Conservation (phyloP, 306 rosid genomes). For the Casuarina equisetifolia region DNA sequence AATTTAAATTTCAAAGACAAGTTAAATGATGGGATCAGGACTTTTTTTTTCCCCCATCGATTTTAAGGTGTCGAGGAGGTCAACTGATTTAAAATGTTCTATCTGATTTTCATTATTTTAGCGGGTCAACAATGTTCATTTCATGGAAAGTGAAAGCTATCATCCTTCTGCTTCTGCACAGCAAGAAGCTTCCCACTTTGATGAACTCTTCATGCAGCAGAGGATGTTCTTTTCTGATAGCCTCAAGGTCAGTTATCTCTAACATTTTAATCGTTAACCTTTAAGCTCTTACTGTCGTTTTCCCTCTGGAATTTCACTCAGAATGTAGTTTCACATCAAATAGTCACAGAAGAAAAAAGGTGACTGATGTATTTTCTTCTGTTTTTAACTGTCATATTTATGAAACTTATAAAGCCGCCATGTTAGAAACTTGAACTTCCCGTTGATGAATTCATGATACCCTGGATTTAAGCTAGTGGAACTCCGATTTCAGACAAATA, state of each 20-base stretch:
- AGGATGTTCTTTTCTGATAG: conserved; percentile 38
- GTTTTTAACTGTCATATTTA: neutral
- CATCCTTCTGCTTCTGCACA: conserved; percentile 22
- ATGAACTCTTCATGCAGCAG: conserved; percentile 48
- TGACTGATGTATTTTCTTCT: too few species aligned
- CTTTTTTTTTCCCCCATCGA: too few species aligned
- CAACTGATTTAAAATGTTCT: neutral
- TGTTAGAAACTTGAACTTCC: neutral
- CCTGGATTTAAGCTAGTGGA: neutral
- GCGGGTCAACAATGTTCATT: neutral
- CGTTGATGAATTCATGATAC: neutral
- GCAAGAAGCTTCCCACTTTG: conserved; percentile 34
- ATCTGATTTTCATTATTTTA: neutral
- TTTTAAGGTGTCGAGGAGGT: neutral
- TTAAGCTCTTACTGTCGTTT: neutral
- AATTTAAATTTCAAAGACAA: neutral
- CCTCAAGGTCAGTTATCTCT: conserved; percentile 25
- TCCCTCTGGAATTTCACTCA: neutral
- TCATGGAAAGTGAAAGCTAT: conserved; percentile 28
- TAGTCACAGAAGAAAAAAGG: neutral
- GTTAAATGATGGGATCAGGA: neutral
- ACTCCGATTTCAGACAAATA: neutral
- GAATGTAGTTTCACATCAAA: neutral
- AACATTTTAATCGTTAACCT: neutral
- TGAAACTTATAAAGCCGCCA: neutral